phyloP scores from a whole-genome alignment of 2,329 filamentous ascomycete genomes.

The Elsinoe perseae region DNA sequence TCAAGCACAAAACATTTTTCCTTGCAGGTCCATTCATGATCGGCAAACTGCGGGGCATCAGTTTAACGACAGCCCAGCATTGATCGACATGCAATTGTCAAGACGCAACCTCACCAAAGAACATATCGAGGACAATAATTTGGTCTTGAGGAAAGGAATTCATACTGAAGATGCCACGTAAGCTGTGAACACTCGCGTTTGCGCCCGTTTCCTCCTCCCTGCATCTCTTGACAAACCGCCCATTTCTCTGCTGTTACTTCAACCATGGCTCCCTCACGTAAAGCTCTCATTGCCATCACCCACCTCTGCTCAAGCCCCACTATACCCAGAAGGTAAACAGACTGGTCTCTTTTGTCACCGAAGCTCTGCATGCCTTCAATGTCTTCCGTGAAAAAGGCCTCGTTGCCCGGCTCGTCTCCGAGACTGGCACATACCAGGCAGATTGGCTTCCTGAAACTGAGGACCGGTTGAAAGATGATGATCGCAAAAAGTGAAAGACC shows the following conservation, averaged over 20 bases:
- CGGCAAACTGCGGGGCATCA: constrained; percentile 4
- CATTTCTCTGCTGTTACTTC: neutral
- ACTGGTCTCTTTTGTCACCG: constrained; percentile 42
- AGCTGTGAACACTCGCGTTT: too few species aligned
- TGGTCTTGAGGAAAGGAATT: neutral
- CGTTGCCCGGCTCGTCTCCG: constrained; percentile 42
- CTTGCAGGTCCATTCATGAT: neutral
- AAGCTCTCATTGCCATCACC: constrained; percentile 38
- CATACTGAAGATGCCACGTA: neutral
- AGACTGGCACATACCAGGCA: constrained; percentile 38
- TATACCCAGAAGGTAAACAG: constrained; percentile 34
- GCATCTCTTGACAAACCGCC: neutral
- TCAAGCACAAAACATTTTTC: neutral
- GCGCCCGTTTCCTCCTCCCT: too few species aligned
- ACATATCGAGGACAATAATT: too few species aligned
- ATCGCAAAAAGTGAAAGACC: constrained; percentile 36
- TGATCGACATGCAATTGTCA: neutral
- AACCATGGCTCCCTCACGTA: constrained; percentile 30
- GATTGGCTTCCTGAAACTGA: constrained; percentile 40
- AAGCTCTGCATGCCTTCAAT: constrained; percentile 44
- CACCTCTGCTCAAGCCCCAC: constrained; percentile 37
- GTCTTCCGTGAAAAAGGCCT: constrained; percentile 45
- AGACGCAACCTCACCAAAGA: neutral
- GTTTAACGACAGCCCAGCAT: neutral
- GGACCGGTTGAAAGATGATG: constrained; percentile 37